Evolutionary conservation across 2,329 filamentous ascomycete genomes (phyloP), one percentile per base, ranked within the genome.

Genomic region (Cordyceps cicadae): DNA sequence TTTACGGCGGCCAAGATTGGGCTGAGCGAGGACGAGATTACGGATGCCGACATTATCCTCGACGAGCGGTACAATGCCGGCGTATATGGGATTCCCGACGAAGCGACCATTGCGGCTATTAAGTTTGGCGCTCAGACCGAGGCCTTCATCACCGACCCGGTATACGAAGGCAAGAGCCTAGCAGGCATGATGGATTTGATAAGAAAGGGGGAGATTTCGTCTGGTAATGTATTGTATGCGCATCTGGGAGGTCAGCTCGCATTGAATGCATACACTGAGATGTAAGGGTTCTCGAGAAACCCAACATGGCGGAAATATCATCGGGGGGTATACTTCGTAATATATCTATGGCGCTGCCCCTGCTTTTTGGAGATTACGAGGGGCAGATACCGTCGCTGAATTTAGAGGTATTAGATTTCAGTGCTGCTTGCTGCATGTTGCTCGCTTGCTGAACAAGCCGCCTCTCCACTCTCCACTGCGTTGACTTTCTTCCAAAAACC

Each of bases 141-240:
- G 74, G 87, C 82, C 0, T 86, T 90, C 66, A 87, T 90, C 64
- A 90, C 87, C 0, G 87, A 90, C 68, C 87, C 87, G 0, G 87
- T 90, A 1, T 90, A 90, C 67, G 87, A 89, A 73, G 88, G 88
- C 1, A 90, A 90, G 80, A 88, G 84, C 66, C 74, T 90, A 70
- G 86, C 86, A 4, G 87, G 87, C 0, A 80, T 90, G 85, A 82
- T 89, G 65, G 85, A 86, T 69, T 74, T 89, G 75, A 82, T 89
- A 19, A 79, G 75, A 64, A 82, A 80, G 55, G 86, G 81, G 0
- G 82, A 86, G 70, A 84, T 90, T 62, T 71, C 73, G 3, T 79
- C 79, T 0, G 84, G 83, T n/a, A 88, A 87, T 67, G 82, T 90
- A 37, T 68, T 90, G 62, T 90, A 89, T 71, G 87, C 86, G 1